Evolutionary conservation across 176 grass and related monocot species (phyloP), one percentile per base, ranked within the genome.

Genomic region (Aegilops speltoides): DNA sequence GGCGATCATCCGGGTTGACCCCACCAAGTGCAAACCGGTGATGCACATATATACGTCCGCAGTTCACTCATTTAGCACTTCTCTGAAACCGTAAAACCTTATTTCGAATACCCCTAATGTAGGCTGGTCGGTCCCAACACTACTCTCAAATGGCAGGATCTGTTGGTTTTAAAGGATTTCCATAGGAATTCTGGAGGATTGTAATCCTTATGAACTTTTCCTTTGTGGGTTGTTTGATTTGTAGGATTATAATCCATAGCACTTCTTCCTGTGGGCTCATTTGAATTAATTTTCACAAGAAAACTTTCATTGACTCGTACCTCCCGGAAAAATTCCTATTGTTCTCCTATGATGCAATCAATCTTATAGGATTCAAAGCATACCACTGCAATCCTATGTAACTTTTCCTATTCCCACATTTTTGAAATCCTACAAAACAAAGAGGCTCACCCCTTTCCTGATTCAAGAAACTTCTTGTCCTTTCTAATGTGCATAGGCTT

Each of bases 401-500:
- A 22, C 3, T 69, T 36, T 69, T 22, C 17, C 29, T 36, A 69
- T 69, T 68, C 66, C 31, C 37, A 14, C 37, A 25, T 43, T 73
- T 74, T 74, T 43, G 36, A n/a, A 74, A 74, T 46, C 13, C 71
- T 74, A 12, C 68, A 46, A 74, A 74, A 25, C 71, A 17, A 46
- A 74, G 40, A 26, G 70, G 71, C 40, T 6, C 12, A 26, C n/a
- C 22, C 62, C 32, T 66, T 57, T 63, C 29, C n/a, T 38, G n/a
- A 78, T 71, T 72, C 10, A 83, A 79, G 40, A 36, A 46, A 87
- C 36, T 73, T 45, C 16, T 19, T 65, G 13, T 23, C 25, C 56
- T 72, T 60, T 80, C 23, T 31, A 74, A 59, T 46, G 83, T 60
- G 74, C n/a, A 32, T 59, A 80, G 80, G 48, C 46, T 25, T 68